Conservation (phyloP, 1,139 yeast species). For the Ogataea hybrid region DNA sequence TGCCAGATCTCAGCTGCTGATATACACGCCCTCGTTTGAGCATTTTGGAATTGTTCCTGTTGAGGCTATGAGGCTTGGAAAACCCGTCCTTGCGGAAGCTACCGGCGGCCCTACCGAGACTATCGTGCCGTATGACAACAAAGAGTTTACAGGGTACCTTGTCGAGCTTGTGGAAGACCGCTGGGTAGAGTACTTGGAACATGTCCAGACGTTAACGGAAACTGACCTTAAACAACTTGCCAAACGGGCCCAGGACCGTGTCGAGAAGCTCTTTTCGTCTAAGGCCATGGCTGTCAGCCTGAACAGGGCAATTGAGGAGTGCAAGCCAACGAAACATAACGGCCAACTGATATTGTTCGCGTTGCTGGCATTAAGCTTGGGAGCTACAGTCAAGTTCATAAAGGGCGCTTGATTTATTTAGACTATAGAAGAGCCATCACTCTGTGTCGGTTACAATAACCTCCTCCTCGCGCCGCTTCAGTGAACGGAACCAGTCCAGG, state of each 20-base stretch:
- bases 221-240: constrained; percentile 30
- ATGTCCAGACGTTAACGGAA: constrained; percentile 36
- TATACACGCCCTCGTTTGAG: constrained; percentile 89
- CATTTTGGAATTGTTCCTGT: constrained; percentile 98
- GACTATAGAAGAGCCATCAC: constrained; percentile 7
- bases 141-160: constrained; percentile 76
- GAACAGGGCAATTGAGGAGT: constrained; percentile 14
- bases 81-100: constrained; percentile 82
- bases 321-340: constrained; percentile 10
- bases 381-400: neutral
- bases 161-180: constrained; percentile 49
- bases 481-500: constrained; percentile 19
- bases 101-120: constrained; percentile 96
- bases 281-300: constrained; percentile 24
- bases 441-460: constrained; percentile 33
- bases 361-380: constrained; percentile 1
- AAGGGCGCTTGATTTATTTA: neutral
- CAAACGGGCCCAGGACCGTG: constrained; percentile 19
- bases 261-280: constrained; percentile 26
- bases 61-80: constrained; percentile 84
- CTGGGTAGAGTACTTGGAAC: constrained; percentile 64
- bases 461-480: constrained; percentile 24
- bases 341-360: constrained; percentile 7
- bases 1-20: constrained; percentile 52
- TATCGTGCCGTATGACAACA: constrained; percentile 35